phyloP scores from a whole-genome alignment of 768 basidiomycete genomes.

The Tricholoma matsutake region DNA sequence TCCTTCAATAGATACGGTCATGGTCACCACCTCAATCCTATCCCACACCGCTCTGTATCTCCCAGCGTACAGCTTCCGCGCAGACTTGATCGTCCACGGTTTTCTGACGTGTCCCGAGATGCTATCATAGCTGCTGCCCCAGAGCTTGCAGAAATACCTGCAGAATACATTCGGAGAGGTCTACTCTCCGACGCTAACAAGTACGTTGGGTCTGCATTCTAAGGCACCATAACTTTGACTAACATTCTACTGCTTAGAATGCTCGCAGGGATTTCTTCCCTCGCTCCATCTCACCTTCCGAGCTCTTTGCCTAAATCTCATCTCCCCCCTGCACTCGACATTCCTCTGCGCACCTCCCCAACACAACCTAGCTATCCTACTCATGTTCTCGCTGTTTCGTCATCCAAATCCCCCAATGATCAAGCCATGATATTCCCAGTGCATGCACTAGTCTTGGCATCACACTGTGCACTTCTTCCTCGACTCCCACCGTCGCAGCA shows the following conservation, averaged over 20 bases:
- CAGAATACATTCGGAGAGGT: slow-evolving; percentile 65
- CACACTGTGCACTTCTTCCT: slow-evolving; percentile 57
- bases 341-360: slow-evolving; percentile 35
- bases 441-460: slow-evolving; percentile 60
- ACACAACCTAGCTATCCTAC: slow-evolving; percentile 43
- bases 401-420: slow-evolving; percentile 42
- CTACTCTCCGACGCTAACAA: slow-evolving; percentile 45
- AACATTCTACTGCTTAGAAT: slow-evolving; percentile 36
- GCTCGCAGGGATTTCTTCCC: slow-evolving; percentile 49
- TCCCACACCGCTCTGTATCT: slow-evolving; percentile 14
- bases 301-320: slow-evolving; percentile 64
- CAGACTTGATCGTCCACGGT: slow-evolving; percentile 60
- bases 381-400: slow-evolving; percentile 54
- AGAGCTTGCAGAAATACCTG: slow-evolving; percentile 58
- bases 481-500: slow-evolving; percentile 40
- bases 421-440: slow-evolving; percentile 53
- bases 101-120: slow-evolving; percentile 53
- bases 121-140: slow-evolving; percentile 65
- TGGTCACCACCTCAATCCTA: slow-evolving; percentile 27
- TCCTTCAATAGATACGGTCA: slow-evolving; percentile 38
- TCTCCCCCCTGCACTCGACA: slow-evolving; percentile 55
- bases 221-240: slow-evolving; percentile 6
- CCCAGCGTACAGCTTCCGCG: slow-evolving; percentile 66
- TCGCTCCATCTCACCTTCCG: slow-evolving; percentile 56
- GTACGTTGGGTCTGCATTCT: slow-evolving; percentile 30